Evolutionary conservation across 2,329 filamentous ascomycete species (phyloP), one percentile per base, ranked within the genome.

Genomic region (Neobulgaria alba): DNA sequence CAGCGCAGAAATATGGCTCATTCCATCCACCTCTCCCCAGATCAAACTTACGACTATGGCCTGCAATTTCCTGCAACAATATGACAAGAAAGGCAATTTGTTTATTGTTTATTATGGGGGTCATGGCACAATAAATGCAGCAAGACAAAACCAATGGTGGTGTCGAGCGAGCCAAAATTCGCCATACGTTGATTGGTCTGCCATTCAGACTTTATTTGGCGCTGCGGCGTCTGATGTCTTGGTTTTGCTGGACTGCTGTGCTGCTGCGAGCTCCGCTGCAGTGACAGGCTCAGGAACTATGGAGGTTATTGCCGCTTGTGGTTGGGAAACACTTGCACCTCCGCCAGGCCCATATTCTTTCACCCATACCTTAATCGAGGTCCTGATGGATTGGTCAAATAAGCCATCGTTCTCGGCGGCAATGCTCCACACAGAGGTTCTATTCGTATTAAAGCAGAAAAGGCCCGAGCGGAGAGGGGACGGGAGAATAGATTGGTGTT

Each of bases 261-360:
- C 47, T 16, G 74, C 74, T 30, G 74, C 74, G 33, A 77, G 73
- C 45, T 73, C 73, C 10, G 75, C 73, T 0, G 76, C 76, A 38
- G 69, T 72, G 4, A 75, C 66, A 14, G 73, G 74, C 14, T 68
- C 67, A 47, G 76, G 72, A 54, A 75, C 75, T 49, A 78, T 73
- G 3, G 74, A 77, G 58, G 76, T 73, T 7, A 77, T 78, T 48
- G 77, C 73, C 4, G 74, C 74, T 3, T 77, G 73, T 2, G 76
- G 73, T 38, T 78, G 73, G 73, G 73, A 78, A 43, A 72, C 73
- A 32, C 76, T 75, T 38, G 73, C 74, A 9, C 73, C 74, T 0
- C 70, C 76, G 42, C 74, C 74, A 10, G 73, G 74, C 5, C 65
- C 72, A 3, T 77, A 74, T 51, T 77, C 73, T 0, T 78, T 78